Conservation (phyloP, 768 basidiomycete genomes). For the Rhodotorula diobovata region DNA sequence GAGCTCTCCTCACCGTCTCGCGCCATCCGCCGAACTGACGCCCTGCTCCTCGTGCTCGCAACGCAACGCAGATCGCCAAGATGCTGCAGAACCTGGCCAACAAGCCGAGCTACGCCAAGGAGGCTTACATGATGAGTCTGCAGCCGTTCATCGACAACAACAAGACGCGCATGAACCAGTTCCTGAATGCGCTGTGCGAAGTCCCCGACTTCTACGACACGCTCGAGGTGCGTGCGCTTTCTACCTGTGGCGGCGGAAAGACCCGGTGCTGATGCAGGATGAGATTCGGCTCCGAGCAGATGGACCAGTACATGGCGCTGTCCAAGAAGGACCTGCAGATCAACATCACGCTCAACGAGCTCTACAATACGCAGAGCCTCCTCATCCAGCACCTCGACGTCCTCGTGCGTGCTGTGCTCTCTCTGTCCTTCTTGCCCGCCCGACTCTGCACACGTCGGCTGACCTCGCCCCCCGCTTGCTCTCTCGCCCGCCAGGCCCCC, state of each 20-base stretch:
- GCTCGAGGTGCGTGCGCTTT: constrained; percentile 63
- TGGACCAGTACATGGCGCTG: constrained; percentile 99
- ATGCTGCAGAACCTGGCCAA: constrained; percentile 99
- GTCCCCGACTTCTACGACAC: constrained; percentile 99
- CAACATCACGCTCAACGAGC: constrained; percentile 95
- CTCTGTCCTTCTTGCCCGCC: no score
- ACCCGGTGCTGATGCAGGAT: constrained; percentile 49
- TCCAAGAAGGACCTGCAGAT: constrained; percentile 99
- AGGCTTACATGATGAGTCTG: constrained; percentile 95
- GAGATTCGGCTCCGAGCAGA: constrained; percentile 55
- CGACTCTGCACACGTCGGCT: no score
- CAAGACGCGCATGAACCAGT: constrained; percentile 94
- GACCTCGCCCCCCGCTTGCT: neutral
- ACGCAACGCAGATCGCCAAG: constrained; percentile 75
- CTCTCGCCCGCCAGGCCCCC: constrained; percentile 62
- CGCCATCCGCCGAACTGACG: neutral
- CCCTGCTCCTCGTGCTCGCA: neutral
- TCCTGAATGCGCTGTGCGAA: constrained; percentile 93
- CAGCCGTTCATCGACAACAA: constrained; percentile 99
- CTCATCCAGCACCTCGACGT: constrained; percentile 92
- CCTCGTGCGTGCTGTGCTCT: constrained; percentile 58
- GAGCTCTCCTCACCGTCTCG: neutral
- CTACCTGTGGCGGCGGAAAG: no score
- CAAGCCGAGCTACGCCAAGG: constrained; percentile 96
- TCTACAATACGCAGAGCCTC: constrained; percentile 97